Evolutionary conservation across 768 basidiomycete species (phyloP), one percentile per base, ranked within the genome.

Genomic region (Rhodotorula toruloides): DNA sequence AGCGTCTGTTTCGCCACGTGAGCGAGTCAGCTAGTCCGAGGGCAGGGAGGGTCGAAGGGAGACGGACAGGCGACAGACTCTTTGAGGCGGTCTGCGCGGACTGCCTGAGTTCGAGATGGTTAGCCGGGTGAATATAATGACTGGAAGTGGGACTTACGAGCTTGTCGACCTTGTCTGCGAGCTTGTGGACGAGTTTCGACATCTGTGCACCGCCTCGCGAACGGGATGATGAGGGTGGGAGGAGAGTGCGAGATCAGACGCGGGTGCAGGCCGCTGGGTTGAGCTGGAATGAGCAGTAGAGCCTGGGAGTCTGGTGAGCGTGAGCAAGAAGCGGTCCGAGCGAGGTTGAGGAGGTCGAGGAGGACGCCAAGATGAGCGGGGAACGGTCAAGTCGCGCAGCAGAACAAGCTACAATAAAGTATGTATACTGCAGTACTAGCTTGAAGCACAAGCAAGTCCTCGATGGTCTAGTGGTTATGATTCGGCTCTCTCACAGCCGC

Each of bases 151-250:
- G 34, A 22, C 50, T 42, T 43, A 58, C 63, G 13, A 68, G 61
- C 61, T 68, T 59, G 43, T 52, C 61, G 32, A 68, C 43, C 46
- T 53, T 44, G 46, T 57, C 43, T 2, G n/a, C 39, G 22, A 68
- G 61, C 39, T 68, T 62, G 66, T 44, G 22, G 17, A 61, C 14
- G 40, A 64, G 42, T n/a, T n/a, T n/a, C n/a, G n/a, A n/a, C n/a
- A n/a, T n/a, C n/a, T n/a, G n/a, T n/a, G n/a, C n/a, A n/a, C n/a
- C n/a, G n/a, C n/a, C n/a, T n/a, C n/a, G 11, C 12, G 31, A 32
- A 19, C 27, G 32, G 31, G 31, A 8, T 5, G 16, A 9, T 19
- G 42, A 4, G 42, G 4, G 42, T 43, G 16, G 42, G 42, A 22
- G 7, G 42, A 16, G 42, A 43, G 42, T 17, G 42, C n/a, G n/a